A percentile compares a stretch with the other conserved stretches of the same genome.
Evolutionary conservation across 2,329 filamentous ascomycete genomes (phyloP).

Genomic region (Dactylonectria macrodidyma): DNA sequence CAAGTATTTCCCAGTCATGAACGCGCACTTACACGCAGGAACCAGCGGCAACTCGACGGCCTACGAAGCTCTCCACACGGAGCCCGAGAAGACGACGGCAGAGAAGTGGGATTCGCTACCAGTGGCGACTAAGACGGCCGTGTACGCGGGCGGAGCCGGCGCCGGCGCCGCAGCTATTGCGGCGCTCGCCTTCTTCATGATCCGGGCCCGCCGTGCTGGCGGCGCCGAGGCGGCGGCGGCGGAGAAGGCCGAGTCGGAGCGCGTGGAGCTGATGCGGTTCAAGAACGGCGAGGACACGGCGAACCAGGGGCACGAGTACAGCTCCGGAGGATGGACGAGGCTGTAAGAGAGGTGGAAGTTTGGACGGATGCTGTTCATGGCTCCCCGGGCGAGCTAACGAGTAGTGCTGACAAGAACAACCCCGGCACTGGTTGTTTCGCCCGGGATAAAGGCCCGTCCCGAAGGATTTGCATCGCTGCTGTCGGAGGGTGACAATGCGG

Average conservation of each 20-base stretch:
- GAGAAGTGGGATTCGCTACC: constrained; percentile 71
- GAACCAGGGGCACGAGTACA: constrained; percentile 48
- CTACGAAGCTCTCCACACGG: constrained; percentile 58
- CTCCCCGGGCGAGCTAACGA: neutral
- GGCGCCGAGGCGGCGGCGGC: constrained; percentile 65
- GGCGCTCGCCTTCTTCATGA: constrained; percentile 66
- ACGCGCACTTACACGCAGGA: constrained; percentile 11
- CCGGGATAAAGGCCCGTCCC: neutral
- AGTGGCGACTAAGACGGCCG: constrained; percentile 63
- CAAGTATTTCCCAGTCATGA: neutral
- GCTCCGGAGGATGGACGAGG: constrained; percentile 35
- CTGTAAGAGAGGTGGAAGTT: constrained; percentile 19
- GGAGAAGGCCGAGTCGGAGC: constrained; percentile 62
- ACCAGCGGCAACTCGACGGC: constrained; percentile 71
- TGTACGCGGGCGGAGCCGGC: constrained; percentile 65
- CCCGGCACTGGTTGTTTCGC: neutral
- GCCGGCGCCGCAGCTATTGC: constrained; percentile 60
- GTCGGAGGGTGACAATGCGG: neutral
- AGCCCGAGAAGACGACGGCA: constrained; percentile 59
- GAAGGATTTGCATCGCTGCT: neutral
- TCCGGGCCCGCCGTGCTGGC: constrained; percentile 68
- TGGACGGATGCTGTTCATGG: neutral
- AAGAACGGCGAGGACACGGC: constrained; percentile 49
- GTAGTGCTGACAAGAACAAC: neutral
- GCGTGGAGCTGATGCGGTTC: constrained; percentile 66